A percentile compares a stretch with the other conserved stretches of the same genome.
Evolutionary conservation across 805 yeast genomes (phyloP).

Genomic region (Suhomyces canberraensis): DNA sequence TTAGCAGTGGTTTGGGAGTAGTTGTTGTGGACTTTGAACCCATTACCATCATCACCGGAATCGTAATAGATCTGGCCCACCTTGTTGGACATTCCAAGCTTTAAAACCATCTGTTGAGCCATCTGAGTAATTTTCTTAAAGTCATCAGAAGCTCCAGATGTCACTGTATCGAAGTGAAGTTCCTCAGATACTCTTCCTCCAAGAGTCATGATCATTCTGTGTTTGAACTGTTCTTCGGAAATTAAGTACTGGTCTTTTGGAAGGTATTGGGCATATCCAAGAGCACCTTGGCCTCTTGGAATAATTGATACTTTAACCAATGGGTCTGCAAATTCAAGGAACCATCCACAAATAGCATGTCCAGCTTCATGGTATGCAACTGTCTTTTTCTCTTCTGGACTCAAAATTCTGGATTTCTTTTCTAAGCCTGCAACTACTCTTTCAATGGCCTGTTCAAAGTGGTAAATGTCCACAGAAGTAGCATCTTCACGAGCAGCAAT

Average conservation of each 20-base stretch:
- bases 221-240: constrained; percentile 69
- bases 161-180: constrained; percentile 79
- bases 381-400: constrained; percentile 75
- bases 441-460: constrained; percentile 91
- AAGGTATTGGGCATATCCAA: constrained; percentile 93
- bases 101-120: constrained; percentile 87
- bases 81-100: constrained; percentile 81
- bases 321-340: constrained; percentile 82
- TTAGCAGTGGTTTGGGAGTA: constrained; percentile 72
- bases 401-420: constrained; percentile 73
- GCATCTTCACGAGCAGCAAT: constrained; percentile 83
- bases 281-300: constrained; percentile 92
- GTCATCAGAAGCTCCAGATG: constrained; percentile 91
- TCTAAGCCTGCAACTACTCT: constrained; percentile 94
- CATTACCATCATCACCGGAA: constrained; percentile 40
- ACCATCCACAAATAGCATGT: constrained; percentile 96
- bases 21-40: constrained; percentile 54
- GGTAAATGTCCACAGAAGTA: constrained; percentile 56
- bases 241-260: constrained; percentile 86
- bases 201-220: constrained; percentile 89
- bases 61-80: constrained; percentile 67
- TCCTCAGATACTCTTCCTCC: constrained; percentile 95
- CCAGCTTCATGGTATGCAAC: constrained; percentile 98
- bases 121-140: constrained; percentile 86
- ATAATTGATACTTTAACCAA: constrained; percentile 88